phyloP scores from a whole-genome alignment of 306 rosid genomes.

The Dalbergia cultrata region DNA sequence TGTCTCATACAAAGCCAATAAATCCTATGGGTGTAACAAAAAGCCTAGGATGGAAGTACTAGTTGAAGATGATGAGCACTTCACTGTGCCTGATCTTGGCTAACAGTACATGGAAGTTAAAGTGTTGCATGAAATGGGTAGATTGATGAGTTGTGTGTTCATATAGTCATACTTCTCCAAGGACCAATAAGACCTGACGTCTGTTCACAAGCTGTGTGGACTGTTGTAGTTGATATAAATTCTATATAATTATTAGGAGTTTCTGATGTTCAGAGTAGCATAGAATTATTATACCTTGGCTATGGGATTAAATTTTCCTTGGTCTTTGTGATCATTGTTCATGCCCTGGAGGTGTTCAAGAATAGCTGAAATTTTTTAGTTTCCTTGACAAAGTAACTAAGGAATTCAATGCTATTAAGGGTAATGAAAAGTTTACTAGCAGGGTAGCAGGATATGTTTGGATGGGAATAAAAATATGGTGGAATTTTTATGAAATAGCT shows the following conservation, averaged over 20 bases:
- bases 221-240: constrained; percentile 7
- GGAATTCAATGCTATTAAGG: no score
- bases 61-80: constrained; percentile 78
- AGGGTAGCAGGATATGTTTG: no score
- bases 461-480: no score
- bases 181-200: constrained; percentile 32
- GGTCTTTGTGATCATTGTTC: constrained; percentile 24
- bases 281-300: constrained; percentile 22
- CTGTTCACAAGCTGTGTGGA: constrained; percentile 44
- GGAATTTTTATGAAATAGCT: no score
- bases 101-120: constrained; percentile 11
- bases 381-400: no score
- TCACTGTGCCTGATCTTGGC: constrained; percentile 78
- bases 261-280: constrained; percentile 28
- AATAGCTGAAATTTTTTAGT: no score
- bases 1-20: constrained; percentile 59
- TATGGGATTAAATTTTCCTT: constrained; percentile 23
- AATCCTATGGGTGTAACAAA: constrained; percentile 65
- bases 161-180: constrained; percentile 34
- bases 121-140: constrained; percentile 6
- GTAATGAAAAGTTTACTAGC: no score
- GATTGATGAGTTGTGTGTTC: constrained; percentile 40
- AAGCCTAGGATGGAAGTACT: constrained; percentile 78
- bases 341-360: constrained; percentile 14
- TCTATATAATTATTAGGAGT: constrained; percentile 37